Conservation (phyloP, 257 asterid species). For the Nicotiana attenuata region DNA sequence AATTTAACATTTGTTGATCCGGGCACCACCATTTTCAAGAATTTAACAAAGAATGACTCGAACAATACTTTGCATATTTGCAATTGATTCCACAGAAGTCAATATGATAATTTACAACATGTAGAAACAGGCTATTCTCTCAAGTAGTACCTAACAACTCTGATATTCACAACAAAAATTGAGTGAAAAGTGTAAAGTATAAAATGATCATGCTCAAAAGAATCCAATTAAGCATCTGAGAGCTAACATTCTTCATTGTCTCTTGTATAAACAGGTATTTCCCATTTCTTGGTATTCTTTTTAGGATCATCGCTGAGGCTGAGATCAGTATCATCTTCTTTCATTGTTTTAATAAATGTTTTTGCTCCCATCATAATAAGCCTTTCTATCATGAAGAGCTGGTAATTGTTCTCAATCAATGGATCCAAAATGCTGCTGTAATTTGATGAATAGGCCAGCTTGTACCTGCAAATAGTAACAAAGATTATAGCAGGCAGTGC, state of each 20-base stretch:
- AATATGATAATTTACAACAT: background rate
- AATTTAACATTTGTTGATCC: background rate
- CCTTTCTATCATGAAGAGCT: too few species aligned
- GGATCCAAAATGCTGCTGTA: too few species aligned
- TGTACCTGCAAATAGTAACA: conserved; percentile 48
- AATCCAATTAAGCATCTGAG: background rate
- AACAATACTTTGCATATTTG: background rate
- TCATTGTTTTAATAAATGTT: too few species aligned
- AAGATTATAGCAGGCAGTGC: background rate
- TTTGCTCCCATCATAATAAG: too few species aligned
- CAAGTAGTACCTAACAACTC: background rate
- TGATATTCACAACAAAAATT: background rate
- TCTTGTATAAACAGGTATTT: conserved; percentile 64
- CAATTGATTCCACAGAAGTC: background rate
- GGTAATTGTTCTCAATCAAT: too few species aligned
- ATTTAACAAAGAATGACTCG: background rate
- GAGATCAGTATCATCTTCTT: too few species aligned
- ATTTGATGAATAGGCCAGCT: too few species aligned
- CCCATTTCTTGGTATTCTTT: conserved; percentile 45
- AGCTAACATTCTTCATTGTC: conserved; percentile 56
- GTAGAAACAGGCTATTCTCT: background rate
- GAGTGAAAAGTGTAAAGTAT: background rate
- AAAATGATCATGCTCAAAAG: background rate
- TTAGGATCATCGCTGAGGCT: too few species aligned
- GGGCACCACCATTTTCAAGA: background rate